Conservation (phyloP, 768 basidiomycete genomes). For the Strobilomyces dryophilus region DNA sequence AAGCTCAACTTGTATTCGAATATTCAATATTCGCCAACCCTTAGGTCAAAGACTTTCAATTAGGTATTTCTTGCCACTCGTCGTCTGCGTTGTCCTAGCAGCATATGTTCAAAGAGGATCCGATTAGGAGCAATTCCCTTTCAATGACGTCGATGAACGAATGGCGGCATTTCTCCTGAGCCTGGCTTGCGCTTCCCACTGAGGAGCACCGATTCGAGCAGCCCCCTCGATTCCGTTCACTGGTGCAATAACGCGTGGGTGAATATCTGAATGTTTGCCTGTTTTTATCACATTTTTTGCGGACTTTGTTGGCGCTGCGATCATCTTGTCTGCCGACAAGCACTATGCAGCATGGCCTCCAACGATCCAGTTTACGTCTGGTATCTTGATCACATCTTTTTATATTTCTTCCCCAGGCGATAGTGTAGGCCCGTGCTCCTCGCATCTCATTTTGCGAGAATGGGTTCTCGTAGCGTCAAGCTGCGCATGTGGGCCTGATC, state of each 20-base stretch:
- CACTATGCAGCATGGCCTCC: conserved; percentile 16
- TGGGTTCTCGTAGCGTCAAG: conserved; percentile 5
- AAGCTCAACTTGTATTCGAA: no score
- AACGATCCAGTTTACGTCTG: conserved; percentile 25
- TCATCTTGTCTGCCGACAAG: not conserved
- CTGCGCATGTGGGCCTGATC: not conserved
- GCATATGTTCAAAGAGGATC: conserved; percentile 5
- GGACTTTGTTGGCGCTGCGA: not conserved
- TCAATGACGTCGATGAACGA: no score
- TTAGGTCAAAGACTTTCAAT: not conserved
- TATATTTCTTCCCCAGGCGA: conserved; percentile 12
- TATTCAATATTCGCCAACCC: not conserved
- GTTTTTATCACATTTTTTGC: not conserved
- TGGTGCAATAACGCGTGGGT: conserved; percentile 1
- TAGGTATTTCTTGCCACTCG: conserved; percentile 2
- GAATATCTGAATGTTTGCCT: not conserved
- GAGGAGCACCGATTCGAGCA: not conserved
- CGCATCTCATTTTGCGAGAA: conserved; percentile 14
- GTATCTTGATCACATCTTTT: conserved; percentile 10
- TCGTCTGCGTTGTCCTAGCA: conserved; percentile 1
- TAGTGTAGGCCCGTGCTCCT: conserved; percentile 5
- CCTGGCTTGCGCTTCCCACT: not conserved
- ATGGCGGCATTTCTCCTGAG: no score
- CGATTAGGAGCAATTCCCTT: conserved; percentile 4
- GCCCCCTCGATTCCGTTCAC: not conserved